Conservation (phyloP, 257 asterid species). For the Nicotiana otophora region DNA sequence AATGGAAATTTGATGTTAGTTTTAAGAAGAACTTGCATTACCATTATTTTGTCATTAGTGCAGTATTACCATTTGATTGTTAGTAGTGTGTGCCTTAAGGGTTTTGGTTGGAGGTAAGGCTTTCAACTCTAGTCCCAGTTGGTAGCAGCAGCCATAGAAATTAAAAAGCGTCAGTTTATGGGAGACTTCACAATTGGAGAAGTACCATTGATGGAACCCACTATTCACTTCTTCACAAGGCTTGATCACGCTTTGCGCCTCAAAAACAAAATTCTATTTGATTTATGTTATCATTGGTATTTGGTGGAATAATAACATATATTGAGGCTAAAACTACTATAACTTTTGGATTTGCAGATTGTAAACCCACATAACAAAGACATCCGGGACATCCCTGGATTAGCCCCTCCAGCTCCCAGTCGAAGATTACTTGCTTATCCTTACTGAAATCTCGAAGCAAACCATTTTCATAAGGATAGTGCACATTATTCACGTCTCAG, state of each 20-base stretch:
- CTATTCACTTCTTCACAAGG: background rate
- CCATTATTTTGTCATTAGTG: background rate
- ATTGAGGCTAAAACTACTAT: background rate
- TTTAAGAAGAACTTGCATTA: background rate
- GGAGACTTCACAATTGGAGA: background rate
- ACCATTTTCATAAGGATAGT: background rate
- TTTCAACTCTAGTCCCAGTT: background rate
- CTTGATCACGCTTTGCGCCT: background rate
- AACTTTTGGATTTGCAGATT: slow-evolving; percentile 40
- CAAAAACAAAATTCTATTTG: background rate
- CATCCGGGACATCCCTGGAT: slow-evolving; percentile 84
- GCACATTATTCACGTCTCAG: background rate
- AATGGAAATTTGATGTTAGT: background rate
- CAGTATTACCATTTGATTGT: background rate
- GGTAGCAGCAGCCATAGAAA: background rate
- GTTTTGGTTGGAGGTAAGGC: background rate
- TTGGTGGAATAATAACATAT: background rate
- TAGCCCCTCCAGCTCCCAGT: slow-evolving; percentile 92
- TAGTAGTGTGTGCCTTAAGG: background rate
- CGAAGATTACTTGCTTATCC: slow-evolving; percentile 66
- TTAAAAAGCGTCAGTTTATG: background rate
- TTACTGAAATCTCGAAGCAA: slow-evolving; percentile 13
- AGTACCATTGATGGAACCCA: background rate
- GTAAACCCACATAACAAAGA: slow-evolving; percentile 80
- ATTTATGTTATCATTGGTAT: background rate